Percentiles rank a stretch among this genome's conserved stretches.
Conservation (phyloP, 805 yeast genomes). For the Candida namnaoensis region DNA sequence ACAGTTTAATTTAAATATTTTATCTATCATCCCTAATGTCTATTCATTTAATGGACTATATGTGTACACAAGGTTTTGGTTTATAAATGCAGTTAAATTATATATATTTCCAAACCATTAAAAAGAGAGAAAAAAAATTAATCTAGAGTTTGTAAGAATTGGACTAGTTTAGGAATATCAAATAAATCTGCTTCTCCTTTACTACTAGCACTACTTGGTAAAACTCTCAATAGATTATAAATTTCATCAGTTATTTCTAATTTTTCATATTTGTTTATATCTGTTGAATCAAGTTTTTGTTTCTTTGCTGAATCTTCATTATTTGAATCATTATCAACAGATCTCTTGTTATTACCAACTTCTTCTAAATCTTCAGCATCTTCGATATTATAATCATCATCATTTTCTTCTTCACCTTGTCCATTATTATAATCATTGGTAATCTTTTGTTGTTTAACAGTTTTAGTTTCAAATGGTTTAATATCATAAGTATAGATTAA, state of each 20-base stretch:
- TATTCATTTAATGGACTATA: too few species aligned
- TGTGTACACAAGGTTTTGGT: too few species aligned
- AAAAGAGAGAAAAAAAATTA: too few species aligned
- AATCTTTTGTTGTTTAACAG: conserved; percentile 24
- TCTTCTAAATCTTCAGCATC: conserved; percentile 1
- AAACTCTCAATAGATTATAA: conserved; percentile 41
- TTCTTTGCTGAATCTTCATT: conserved; percentile 1
- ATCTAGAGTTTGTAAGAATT: conserved; percentile 4
- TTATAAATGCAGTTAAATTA: too few species aligned
- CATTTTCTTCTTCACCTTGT: too few species aligned
- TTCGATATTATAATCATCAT: conserved; percentile 10
- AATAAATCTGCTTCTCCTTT: conserved; percentile 42
- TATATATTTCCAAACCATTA: too few species aligned
- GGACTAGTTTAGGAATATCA: conserved; percentile 38
- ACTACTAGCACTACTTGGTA: conserved; percentile 49
- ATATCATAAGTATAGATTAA: not conserved
- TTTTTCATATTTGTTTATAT: conserved; percentile 2
- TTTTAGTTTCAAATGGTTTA: not conserved
- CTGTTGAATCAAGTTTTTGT: not conserved
- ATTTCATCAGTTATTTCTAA: conserved; percentile 29
- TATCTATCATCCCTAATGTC: too few species aligned
- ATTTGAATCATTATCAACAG: not conserved
- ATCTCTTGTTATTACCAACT: too few species aligned
- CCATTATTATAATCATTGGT: not conserved
- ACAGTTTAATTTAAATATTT: too few species aligned